Evolutionary conservation across 2,329 filamentous ascomycete species (phyloP).

Genomic region (Fusarium tupiense): DNA sequence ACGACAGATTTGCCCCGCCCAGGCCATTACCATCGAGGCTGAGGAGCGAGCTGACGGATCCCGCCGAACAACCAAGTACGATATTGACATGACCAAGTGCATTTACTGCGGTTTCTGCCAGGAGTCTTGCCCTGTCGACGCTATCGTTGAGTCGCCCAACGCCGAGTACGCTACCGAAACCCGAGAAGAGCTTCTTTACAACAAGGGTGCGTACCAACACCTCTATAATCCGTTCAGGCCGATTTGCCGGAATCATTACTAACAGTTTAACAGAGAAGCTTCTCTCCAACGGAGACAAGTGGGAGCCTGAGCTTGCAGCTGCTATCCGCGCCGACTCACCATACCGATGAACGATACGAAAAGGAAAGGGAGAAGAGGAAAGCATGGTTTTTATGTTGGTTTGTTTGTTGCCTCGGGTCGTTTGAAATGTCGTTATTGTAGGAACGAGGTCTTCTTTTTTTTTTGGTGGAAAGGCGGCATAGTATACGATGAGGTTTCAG

Average conservation of each 20-base stretch:
- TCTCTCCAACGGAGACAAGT: constrained; percentile 89
- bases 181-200: constrained; percentile 95
- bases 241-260: constrained; percentile 23
- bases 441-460: constrained; percentile 25
- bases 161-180: constrained; percentile 72
- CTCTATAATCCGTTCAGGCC: neutral
- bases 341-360: constrained; percentile 71
- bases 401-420: constrained; percentile 19
- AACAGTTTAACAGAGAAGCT: constrained; percentile 72
- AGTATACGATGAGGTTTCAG: constrained; percentile 16
- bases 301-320: constrained; percentile 97
- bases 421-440: constrained; percentile 31
- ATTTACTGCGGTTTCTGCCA: constrained; percentile 99
- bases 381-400: constrained; percentile 25
- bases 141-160: constrained; percentile 75
- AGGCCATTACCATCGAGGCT: constrained; percentile 98
- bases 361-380: constrained; percentile 19
- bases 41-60: constrained; percentile 97
- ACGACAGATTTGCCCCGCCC: constrained; percentile 84
- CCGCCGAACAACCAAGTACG: constrained; percentile 94
- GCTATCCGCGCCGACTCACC: constrained; percentile 92
- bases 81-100: constrained; percentile 99
- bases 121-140: constrained; percentile 98
- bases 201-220: constrained; percentile 71
- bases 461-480: constrained; percentile 16